phyloP scores from a whole-genome alignment of 1,284 basidiomycete genomes.

The Cutaneotrichosporon sp. region DNA sequence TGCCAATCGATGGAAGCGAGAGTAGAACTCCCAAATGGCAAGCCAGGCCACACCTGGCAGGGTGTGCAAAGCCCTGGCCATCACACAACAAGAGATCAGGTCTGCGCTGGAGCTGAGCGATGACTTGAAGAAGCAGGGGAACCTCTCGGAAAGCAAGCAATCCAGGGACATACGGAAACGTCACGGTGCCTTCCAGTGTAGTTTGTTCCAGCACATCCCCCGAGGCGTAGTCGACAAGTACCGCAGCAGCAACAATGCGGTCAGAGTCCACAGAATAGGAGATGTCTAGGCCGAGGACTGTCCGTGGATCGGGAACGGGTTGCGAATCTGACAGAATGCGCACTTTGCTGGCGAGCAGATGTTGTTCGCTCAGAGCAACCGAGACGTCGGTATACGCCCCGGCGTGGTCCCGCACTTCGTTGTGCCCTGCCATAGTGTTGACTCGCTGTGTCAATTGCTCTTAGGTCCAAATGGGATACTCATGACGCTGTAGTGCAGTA shows the following conservation, averaged over 20 bases:
- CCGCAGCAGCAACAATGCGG: slow-evolving; percentile 2
- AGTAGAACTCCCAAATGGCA: slow-evolving; percentile 2
- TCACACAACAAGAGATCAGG: slow-evolving; percentile 4
- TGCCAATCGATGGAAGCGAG: neutral
- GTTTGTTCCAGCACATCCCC: neutral
- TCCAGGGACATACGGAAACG: slow-evolving; percentile 4
- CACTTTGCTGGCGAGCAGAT: neutral
- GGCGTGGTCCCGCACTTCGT: too few relatives aligned
- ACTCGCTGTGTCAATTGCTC: too few relatives aligned
- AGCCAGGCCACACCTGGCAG: slow-evolving; percentile 5
- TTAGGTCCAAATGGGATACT: too few relatives aligned
- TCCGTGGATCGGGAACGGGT: neutral
- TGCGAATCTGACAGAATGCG: neutral
- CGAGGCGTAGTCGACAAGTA: neutral
- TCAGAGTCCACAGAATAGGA: slow-evolving; percentile 1
- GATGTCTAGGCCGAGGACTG: slow-evolving; percentile 2
- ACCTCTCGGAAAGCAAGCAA: slow-evolving; percentile 5
- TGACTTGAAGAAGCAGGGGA: neutral
- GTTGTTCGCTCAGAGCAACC: too few relatives aligned
- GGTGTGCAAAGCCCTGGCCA: slow-evolving; percentile 5
- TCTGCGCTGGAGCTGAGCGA: neutral
- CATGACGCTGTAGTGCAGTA: too few relatives aligned
- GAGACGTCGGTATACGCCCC: too few relatives aligned
- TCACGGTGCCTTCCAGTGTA: neutral
- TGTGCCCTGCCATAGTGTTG: too few relatives aligned